phyloP scores from a whole-genome alignment of 2,329 filamentous ascomycete species.

The Neospermospora avenae region DNA sequence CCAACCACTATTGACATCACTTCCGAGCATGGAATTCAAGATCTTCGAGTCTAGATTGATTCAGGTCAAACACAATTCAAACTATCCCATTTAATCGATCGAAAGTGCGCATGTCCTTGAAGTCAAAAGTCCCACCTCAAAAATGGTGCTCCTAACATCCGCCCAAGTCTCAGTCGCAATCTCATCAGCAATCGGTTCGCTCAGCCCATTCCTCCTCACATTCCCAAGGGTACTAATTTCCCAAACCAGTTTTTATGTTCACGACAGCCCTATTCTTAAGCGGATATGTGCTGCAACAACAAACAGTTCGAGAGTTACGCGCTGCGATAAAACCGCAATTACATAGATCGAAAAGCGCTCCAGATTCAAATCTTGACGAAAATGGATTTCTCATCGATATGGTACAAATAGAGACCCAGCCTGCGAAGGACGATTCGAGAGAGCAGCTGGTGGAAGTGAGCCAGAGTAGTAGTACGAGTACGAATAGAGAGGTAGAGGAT shows the following conservation, averaged over 20 bases:
- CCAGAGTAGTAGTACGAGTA: neutral
- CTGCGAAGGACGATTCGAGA: neutral
- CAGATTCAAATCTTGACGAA: constrained; percentile 23
- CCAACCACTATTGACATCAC: constrained; percentile 34
- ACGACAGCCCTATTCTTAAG: constrained; percentile 82
- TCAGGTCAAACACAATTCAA: too few relatives aligned
- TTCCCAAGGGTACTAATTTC: constrained; percentile 9
- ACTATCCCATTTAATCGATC: neutral
- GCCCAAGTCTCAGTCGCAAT: constrained; percentile 67
- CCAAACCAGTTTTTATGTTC: constrained; percentile 64
- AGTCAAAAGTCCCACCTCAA: neutral
- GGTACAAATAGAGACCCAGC: constrained; percentile 15
- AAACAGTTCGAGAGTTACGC: constrained; percentile 75
- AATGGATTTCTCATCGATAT: constrained; percentile 21
- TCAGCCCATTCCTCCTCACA: constrained; percentile 3
- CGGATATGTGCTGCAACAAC: constrained; percentile 84
- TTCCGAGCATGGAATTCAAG: too few relatives aligned
- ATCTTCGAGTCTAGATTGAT: too few relatives aligned
- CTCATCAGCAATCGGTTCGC: constrained; percentile 60
- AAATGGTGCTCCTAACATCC: constrained; percentile 55
- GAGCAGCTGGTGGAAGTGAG: neutral
- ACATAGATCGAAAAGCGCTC: constrained; percentile 9
- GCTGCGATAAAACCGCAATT: constrained; percentile 53
- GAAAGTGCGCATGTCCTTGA: neutral
- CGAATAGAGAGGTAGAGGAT: neutral